Percentiles rank a stretch among this genome's conserved stretches.
phyloP scores from a whole-genome alignment of 2,329 filamentous ascomycete genomes.

The Ceratocystiopsis minuta region DNA sequence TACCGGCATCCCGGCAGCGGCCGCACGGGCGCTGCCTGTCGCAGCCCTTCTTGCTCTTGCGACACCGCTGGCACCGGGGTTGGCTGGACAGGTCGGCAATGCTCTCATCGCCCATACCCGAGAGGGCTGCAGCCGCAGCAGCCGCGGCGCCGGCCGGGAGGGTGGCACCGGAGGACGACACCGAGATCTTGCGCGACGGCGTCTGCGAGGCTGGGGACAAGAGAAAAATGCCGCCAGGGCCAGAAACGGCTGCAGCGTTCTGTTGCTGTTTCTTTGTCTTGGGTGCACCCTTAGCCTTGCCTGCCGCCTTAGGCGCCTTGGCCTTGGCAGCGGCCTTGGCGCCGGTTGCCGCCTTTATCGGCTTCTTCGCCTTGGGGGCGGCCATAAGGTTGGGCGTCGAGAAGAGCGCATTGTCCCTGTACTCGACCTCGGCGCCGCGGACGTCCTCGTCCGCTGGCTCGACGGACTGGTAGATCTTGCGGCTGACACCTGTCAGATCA shows the following conservation, averaged over 20 bases:
- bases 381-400: slow-evolving; percentile 15
- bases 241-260: slow-evolving; percentile 9
- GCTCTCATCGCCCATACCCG: slow-evolving; percentile 54
- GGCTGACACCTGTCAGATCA: slow-evolving; percentile 23
- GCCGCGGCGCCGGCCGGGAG: slow-evolving; percentile 14
- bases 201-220: slow-evolving; percentile 37
- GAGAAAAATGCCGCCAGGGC: not conserved
- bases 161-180: slow-evolving; percentile 42
- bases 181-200: slow-evolving; percentile 59
- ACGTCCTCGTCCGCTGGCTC: slow-evolving; percentile 28
- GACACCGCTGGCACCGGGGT: slow-evolving; percentile 91
- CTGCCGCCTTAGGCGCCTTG: slow-evolving; percentile 14
- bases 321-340: slow-evolving; percentile 14
- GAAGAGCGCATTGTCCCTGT: slow-evolving; percentile 25
- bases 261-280: slow-evolving; percentile 27
- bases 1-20: slow-evolving; percentile 87
- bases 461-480: slow-evolving; percentile 31
- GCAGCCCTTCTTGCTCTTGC: slow-evolving; percentile 99
- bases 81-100: slow-evolving; percentile 86
- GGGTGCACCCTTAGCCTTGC: slow-evolving; percentile 29
- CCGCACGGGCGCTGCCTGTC: slow-evolving; percentile 91
- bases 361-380: slow-evolving; percentile 24
- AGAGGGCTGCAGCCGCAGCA: slow-evolving; percentile 12
- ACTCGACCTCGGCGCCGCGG: slow-evolving; percentile 36
- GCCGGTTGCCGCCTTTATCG: slow-evolving; percentile 22